Conservation (phyloP, 768 basidiomycete species). For the Mycena olivaceomarginata region DNA sequence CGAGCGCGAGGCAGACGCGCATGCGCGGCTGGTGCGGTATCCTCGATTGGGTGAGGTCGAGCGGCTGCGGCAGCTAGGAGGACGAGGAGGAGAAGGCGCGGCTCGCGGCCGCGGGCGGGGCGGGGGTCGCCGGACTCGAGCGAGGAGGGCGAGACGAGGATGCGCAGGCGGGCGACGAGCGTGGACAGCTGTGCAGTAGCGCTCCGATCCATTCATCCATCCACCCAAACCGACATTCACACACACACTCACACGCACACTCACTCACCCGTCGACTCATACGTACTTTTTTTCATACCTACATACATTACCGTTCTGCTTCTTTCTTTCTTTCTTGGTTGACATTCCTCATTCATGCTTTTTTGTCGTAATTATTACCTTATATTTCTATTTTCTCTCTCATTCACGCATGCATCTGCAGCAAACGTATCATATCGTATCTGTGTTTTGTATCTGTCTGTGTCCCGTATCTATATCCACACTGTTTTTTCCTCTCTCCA, state of each 20-base stretch:
- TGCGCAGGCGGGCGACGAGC: conserved; percentile 13
- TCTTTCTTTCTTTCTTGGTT: neutral
- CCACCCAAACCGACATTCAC: neutral
- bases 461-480: neutral
- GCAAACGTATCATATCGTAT: neutral
- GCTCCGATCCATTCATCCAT: neutral
- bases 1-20: conserved; percentile 39
- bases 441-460: conserved; percentile 3
- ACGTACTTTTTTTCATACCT: neutral
- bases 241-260: neutral
- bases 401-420: neutral
- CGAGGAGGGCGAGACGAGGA: conserved; percentile 28
- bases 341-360: too few relatives aligned
- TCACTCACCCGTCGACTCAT: neutral
- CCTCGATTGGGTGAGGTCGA: conserved; percentile 36
- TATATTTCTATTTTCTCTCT: neutral
- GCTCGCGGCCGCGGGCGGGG: neutral
- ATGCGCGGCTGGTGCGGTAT: conserved; percentile 30
- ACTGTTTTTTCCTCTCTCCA: neutral
- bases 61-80: conserved; percentile 26
- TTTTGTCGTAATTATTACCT: neutral
- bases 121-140: conserved; percentile 1
- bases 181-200: conserved; percentile 1
- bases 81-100: conserved; percentile 9
- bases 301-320: neutral